A percentile compares a stretch with the other conserved stretches of the same genome.
phyloP scores from a whole-genome alignment of 768 basidiomycete species.

The Tricholoma saponaceum region DNA sequence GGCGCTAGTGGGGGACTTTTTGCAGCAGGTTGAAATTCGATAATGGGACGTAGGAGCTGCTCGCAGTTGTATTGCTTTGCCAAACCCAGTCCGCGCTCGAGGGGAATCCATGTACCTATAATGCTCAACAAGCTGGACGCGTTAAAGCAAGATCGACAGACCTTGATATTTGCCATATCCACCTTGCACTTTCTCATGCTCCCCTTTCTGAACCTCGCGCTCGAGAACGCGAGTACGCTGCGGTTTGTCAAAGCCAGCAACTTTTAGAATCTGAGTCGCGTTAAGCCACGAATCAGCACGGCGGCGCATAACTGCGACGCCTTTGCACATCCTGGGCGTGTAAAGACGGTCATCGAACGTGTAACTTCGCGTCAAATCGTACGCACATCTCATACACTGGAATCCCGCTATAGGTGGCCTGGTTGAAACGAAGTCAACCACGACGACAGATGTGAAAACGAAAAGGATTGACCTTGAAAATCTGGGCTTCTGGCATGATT shows the following conservation, averaged over 20 bases:
- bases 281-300: constrained; percentile 97
- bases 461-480: constrained; percentile 68
- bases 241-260: constrained; percentile 98
- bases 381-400: constrained; percentile 90
- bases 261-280: constrained; percentile 98
- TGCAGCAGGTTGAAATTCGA: constrained; percentile 87
- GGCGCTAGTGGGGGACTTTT: constrained; percentile 94
- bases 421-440: constrained; percentile 21
- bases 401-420: constrained; percentile 93
- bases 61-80: constrained; percentile 95
- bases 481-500: constrained; percentile 77
- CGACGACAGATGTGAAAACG: constrained; percentile 13
- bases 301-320: constrained; percentile 96
- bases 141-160: constrained; percentile 30
- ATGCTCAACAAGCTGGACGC: constrained; percentile 7
- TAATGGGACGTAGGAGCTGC: constrained; percentile 79
- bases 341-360: constrained; percentile 31
- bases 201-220: constrained; percentile 96
- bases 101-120: constrained; percentile 96
- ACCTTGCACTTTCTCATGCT: constrained; percentile 98
- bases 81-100: constrained; percentile 81
- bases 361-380: constrained; percentile 28
- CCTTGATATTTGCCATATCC: constrained; percentile 99
- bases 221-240: constrained; percentile 96
- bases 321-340: constrained; percentile 83